phyloP scores from a whole-genome alignment of 352 stramenopile genomes.

The Thraustochytrium striatum region DNA sequence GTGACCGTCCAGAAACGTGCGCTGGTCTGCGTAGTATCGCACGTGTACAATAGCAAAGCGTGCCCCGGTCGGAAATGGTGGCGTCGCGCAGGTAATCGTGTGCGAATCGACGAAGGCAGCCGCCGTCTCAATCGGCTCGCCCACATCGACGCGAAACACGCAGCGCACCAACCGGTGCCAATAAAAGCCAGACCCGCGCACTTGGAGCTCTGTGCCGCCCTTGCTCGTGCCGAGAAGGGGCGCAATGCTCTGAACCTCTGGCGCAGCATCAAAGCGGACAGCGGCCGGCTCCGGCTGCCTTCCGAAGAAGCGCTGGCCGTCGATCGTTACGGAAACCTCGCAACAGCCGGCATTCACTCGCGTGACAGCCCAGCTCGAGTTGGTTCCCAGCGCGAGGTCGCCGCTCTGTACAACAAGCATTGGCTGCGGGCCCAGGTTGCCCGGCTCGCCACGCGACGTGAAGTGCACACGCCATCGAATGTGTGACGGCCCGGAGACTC shows the following conservation, averaged over 20 bases:
- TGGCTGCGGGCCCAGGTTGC: constrained; percentile 10
- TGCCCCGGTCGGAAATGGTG: too few species aligned
- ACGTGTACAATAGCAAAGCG: too few species aligned
- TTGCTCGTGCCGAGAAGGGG: background rate
- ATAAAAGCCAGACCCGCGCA: constrained; percentile 15
- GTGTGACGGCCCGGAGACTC: too few species aligned
- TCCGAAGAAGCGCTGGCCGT: constrained; percentile 33
- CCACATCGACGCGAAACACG: background rate
- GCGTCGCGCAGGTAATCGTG: background rate
- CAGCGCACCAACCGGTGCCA: background rate
- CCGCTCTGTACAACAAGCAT: background rate
- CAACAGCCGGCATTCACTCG: constrained; percentile 9
- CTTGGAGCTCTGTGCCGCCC: background rate
- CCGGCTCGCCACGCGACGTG: background rate
- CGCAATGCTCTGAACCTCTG: background rate
- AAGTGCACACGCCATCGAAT: constrained; percentile 12
- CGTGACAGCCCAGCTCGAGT: background rate
- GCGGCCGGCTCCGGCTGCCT: background rate
- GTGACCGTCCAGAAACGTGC: too few species aligned
- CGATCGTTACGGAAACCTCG: background rate
- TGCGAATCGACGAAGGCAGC: background rate
- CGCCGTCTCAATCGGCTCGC: background rate
- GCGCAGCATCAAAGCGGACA: background rate
- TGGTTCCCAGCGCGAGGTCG: background rate
- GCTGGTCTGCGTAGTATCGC: too few species aligned